Evolutionary conservation across 2,329 filamentous ascomycete species (phyloP).

Genomic region (Phaeomoniella chlamydospora): DNA sequence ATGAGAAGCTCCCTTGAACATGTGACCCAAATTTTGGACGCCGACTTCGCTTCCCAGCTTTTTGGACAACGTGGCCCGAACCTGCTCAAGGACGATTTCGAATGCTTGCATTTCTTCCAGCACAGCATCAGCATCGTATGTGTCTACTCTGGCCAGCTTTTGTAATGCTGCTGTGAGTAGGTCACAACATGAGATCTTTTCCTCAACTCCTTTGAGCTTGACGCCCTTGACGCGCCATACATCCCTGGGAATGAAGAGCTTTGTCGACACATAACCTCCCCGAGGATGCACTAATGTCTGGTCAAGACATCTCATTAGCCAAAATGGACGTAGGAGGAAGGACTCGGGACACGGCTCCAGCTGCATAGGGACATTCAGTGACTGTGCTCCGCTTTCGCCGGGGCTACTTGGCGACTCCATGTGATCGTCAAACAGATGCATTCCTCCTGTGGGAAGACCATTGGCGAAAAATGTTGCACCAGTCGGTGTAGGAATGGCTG

Average conservation of each 20-base stretch:
- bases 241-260: constrained; percentile 81
- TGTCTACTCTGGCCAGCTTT: constrained; percentile 73
- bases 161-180: constrained; percentile 75
- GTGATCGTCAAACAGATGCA: constrained; percentile 72
- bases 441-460: constrained; percentile 47
- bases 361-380: constrained; percentile 53
- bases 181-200: constrained; percentile 88
- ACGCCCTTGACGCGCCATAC: constrained; percentile 91
- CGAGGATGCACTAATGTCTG: constrained; percentile 84
- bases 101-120: constrained; percentile 88
- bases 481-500: constrained; percentile 54
- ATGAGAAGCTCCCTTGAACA: constrained; percentile 58
- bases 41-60: constrained; percentile 92
- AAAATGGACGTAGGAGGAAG: constrained; percentile 83
- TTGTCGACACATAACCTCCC: constrained; percentile 81
- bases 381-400: constrained; percentile 22
- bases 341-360: constrained; percentile 88
- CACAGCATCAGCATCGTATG: constrained; percentile 78
- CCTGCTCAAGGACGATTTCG: constrained; percentile 73
- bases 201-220: constrained; percentile 80
- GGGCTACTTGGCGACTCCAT: constrained; percentile 55
- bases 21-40: constrained; percentile 52
- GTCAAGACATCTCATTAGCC: constrained; percentile 90
- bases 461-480: constrained; percentile 43
- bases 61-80: constrained; percentile 60